Evolutionary conservation across 768 basidiomycete genomes (phyloP).

Genomic region (Auriscalpium microsporum): DNA sequence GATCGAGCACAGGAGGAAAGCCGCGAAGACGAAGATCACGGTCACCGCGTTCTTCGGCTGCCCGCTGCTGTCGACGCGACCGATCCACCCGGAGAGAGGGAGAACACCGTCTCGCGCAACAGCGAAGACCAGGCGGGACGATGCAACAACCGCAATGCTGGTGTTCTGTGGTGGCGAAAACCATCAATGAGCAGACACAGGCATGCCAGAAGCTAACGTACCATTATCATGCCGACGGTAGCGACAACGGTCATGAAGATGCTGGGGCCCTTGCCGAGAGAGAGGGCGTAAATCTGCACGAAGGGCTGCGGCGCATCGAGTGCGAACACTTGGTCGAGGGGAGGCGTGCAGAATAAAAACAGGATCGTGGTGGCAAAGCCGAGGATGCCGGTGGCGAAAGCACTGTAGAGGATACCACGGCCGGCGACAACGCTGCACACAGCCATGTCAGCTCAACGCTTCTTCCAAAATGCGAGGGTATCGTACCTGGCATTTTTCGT

Average conservation of each 20-base stretch:
- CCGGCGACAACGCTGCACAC: conserved; percentile 59
- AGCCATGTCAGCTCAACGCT: neutral
- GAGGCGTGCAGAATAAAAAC: conserved; percentile 79
- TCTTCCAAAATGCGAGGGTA: neutral
- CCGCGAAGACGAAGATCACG: conserved; percentile 76
- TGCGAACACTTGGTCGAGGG: conserved; percentile 64
- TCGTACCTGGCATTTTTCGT: conserved; percentile 24
- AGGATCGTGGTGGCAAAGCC: conserved; percentile 73
- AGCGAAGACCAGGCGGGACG: conserved; percentile 83
- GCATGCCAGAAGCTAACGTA: conserved; percentile 25
- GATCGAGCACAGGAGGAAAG: conserved; percentile 74
- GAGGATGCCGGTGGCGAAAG: conserved; percentile 68
- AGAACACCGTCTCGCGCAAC: conserved; percentile 93
- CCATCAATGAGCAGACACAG: neutral
- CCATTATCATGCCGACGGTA: conserved; percentile 75
- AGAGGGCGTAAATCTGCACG: conserved; percentile 77
- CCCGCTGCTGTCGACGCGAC: conserved; percentile 56
- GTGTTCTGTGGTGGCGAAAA: conserved; percentile 50
- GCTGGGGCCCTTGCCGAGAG: conserved; percentile 70
- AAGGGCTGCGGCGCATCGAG: conserved; percentile 86
- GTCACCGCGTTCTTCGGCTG: conserved; percentile 83
- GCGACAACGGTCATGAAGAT: conserved; percentile 86
- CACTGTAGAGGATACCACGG: conserved; percentile 73
- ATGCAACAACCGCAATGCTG: conserved; percentile 81
- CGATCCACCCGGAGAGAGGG: conserved; percentile 78